Evolutionary conservation across 2,329 filamentous ascomycete genomes (phyloP).

Genomic region (Fusarium sp.): DNA sequence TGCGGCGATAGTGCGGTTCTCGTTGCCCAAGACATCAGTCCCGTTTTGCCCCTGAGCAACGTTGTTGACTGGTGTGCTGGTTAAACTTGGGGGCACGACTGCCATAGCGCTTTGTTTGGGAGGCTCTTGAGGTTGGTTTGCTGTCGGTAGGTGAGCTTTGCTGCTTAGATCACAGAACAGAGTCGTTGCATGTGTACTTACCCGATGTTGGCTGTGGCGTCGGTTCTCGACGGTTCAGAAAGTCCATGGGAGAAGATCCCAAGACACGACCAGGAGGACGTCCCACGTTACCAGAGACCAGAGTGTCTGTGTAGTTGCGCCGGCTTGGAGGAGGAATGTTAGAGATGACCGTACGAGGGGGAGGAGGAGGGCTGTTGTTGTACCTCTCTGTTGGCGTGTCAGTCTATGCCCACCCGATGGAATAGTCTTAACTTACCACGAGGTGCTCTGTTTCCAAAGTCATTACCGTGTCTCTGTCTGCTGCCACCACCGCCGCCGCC

Average conservation of each 20-base stretch:
- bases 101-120: background rate
- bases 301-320: slow-evolving; percentile 28
- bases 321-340: slow-evolving; percentile 33
- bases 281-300: slow-evolving; percentile 16
- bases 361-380: slow-evolving; percentile 1
- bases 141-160: slow-evolving; percentile 9
- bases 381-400: slow-evolving; percentile 11
- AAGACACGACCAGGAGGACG: slow-evolving; percentile 30
- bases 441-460: slow-evolving; percentile 14
- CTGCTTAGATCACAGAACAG: too few species aligned
- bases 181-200: slow-evolving; percentile 6
- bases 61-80: background rate
- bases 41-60: background rate
- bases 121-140: background rate
- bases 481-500: background rate
- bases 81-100: background rate
- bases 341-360: background rate
- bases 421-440: slow-evolving; percentile 14
- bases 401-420: background rate
- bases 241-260: slow-evolving; percentile 37
- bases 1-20: background rate
- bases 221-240: slow-evolving; percentile 30
- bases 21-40: background rate
- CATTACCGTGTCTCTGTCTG: background rate
- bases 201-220: background rate